phyloP scores from a whole-genome alignment of 2,329 filamentous ascomycete species.

The Lomentospora prolificans region DNA sequence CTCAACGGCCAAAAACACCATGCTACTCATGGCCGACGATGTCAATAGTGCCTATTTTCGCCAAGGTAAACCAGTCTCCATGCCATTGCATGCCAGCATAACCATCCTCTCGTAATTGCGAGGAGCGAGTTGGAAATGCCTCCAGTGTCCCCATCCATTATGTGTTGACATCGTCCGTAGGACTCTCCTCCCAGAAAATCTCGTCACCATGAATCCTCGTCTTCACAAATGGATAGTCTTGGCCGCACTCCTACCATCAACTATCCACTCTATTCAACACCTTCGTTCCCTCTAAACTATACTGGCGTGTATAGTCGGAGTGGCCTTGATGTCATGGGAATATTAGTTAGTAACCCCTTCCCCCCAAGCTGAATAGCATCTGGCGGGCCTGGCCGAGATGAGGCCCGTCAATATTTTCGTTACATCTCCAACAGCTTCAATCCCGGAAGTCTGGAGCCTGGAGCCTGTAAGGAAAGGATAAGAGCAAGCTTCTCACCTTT shows the following conservation, averaged over 20 bases:
- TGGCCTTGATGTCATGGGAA: slow-evolving; percentile 44
- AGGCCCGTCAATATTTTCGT: too few relatives aligned
- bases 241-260: neutral
- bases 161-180: neutral
- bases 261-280: neutral
- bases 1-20: neutral
- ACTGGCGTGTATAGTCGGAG: slow-evolving; percentile 45
- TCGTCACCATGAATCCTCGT: neutral
- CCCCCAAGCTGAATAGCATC: neutral
- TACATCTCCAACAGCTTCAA: too few relatives aligned
- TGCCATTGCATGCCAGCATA: too few relatives aligned
- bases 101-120: too few relatives aligned
- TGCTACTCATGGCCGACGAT: neutral
- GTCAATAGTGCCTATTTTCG: neutral
- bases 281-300: slow-evolving; percentile 33
- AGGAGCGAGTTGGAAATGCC: too few relatives aligned
- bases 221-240: neutral
- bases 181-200: neutral
- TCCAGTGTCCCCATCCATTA: too few relatives aligned
- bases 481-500: too few relatives aligned
- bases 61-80: neutral
- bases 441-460: too few relatives aligned
- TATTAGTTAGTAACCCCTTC: slow-evolving; percentile 33
- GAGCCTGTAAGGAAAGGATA: too few relatives aligned
- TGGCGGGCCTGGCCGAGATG: neutral